Conservation (phyloP, 2,329 filamentous ascomycete species). For the Fusarium staphyleae region DNA sequence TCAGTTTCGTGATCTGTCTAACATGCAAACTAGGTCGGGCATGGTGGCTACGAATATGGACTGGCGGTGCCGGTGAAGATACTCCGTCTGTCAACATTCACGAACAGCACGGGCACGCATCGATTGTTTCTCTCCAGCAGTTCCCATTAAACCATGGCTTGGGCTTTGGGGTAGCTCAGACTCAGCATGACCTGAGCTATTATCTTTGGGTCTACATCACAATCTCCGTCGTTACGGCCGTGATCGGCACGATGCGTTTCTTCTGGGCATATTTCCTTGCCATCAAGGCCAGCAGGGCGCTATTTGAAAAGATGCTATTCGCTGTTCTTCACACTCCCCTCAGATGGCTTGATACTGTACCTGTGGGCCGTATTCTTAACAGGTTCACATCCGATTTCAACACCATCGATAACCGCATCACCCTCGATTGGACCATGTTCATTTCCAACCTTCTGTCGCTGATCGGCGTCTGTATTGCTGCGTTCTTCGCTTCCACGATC, state of each 20-base stretch:
- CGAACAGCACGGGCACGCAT: constrained; percentile 50
- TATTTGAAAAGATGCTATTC: constrained; percentile 73
- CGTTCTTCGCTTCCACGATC: constrained; percentile 70
- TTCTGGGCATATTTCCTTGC: constrained; percentile 70
- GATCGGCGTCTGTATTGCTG: constrained; percentile 70
- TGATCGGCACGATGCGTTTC: constrained; percentile 69
- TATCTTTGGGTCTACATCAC: constrained; percentile 76
- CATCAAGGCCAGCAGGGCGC: constrained; percentile 69
- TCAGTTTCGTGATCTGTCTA: neutral
- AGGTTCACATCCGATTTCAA: constrained; percentile 81
- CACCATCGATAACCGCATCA: constrained; percentile 72
- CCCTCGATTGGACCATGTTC: constrained; percentile 67
- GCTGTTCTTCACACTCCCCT: constrained; percentile 74
- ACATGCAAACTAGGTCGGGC: constrained; percentile 53
- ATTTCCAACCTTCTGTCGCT: constrained; percentile 67
- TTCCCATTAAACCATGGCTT: constrained; percentile 51
- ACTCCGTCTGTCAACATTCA: constrained; percentile 37
- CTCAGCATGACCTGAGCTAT: constrained; percentile 57
- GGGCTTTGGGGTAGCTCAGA: constrained; percentile 38
- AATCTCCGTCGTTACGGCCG: constrained; percentile 67
- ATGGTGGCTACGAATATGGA: constrained; percentile 73
- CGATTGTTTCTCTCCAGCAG: constrained; percentile 57
- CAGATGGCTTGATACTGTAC: constrained; percentile 83
- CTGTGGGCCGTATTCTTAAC: constrained; percentile 78
- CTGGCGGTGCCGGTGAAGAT: constrained; percentile 46